A percentile compares a stretch with the other conserved stretches of the same genome.
Evolutionary conservation across 495 filamentous ascomycete species (phyloP).

Genomic region (Penicillium goetzii): DNA sequence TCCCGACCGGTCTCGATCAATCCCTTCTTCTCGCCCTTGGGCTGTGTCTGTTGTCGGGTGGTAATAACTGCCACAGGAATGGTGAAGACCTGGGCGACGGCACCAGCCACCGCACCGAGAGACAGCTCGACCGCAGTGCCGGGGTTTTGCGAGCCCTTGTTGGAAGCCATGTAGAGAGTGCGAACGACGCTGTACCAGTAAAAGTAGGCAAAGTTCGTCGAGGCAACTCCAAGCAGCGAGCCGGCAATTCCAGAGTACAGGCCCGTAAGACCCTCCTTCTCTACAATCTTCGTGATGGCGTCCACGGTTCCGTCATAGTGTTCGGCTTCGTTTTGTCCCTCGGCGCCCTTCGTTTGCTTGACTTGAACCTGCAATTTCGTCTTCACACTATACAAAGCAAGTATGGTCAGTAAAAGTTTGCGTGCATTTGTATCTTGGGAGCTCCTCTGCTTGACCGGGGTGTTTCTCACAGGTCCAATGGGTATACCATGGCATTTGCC

Average conservation of each 20-base stretch:
- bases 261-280: constrained; percentile 77
- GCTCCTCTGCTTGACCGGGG: background rate
- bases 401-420: constrained; percentile 17
- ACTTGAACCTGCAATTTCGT: constrained; percentile 97
- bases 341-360: constrained; percentile 54
- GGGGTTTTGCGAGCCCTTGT: constrained; percentile 63
- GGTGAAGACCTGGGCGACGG: constrained; percentile 92
- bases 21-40: constrained; percentile 81
- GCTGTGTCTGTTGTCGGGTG: constrained; percentile 92
- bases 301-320: constrained; percentile 88
- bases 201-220: constrained; percentile 99
- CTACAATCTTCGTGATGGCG: constrained; percentile 82
- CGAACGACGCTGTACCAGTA: constrained; percentile 98
- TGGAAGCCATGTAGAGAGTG: constrained; percentile 74
- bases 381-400: constrained; percentile 69
- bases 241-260: constrained; percentile 90
- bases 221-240: constrained; percentile 86
- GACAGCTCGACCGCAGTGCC: constrained; percentile 85
- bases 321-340: constrained; percentile 47
- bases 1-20: constrained; percentile 86
- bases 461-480: constrained; percentile 79
- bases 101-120: constrained; percentile 86
- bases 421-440: background rate
- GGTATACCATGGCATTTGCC: constrained; percentile 95
- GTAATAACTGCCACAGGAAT: constrained; percentile 96